Evolutionary conservation across 495 filamentous ascomycete species (phyloP).

Genomic region (Pyrenula aspistea): DNA sequence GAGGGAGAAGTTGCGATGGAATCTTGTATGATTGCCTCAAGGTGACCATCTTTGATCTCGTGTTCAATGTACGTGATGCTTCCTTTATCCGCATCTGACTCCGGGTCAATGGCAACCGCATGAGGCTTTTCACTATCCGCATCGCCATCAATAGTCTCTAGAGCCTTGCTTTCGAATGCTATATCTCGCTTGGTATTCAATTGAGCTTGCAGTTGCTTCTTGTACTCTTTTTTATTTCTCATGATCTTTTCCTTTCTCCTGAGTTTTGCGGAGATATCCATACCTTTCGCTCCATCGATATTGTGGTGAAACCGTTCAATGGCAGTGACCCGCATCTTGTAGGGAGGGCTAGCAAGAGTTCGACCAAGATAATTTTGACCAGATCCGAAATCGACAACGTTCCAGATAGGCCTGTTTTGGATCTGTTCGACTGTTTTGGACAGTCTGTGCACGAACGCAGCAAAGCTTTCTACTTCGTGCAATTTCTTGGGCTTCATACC

Average conservation of each 20-base stretch:
- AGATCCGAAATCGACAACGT: slow-evolving; percentile 90
- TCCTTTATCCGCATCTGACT: slow-evolving; percentile 15
- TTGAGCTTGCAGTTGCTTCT: neutral
- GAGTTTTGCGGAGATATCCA: slow-evolving; percentile 9
- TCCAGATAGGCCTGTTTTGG: slow-evolving; percentile 49
- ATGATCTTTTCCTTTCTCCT: slow-evolving; percentile 39
- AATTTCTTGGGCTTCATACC: slow-evolving; percentile 96
- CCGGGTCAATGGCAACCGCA: slow-evolving; percentile 2
- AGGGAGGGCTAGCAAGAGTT: slow-evolving; percentile 70
- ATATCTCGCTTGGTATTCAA: too few species aligned
- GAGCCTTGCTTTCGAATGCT: neutral
- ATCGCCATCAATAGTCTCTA: neutral
- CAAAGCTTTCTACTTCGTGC: slow-evolving; percentile 69
- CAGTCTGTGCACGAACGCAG: slow-evolving; percentile 43
- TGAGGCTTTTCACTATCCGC: slow-evolving; percentile 8
- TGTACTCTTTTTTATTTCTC: slow-evolving; percentile 58
- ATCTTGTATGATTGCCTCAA: slow-evolving; percentile 53
- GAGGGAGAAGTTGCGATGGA: neutral
- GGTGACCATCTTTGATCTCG: slow-evolving; percentile 51
- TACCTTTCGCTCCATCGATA: slow-evolving; percentile 49
- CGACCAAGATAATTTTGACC: slow-evolving; percentile 93
- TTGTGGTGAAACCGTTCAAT: slow-evolving; percentile 81
- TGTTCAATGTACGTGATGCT: slow-evolving; percentile 42
- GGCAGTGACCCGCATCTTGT: slow-evolving; percentile 76
- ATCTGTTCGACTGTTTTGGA: slow-evolving; percentile 42